Base-by-base conservation (phyloP, 768 basidiomycete genomes). In the Psilocybe azurescens region DNA sequence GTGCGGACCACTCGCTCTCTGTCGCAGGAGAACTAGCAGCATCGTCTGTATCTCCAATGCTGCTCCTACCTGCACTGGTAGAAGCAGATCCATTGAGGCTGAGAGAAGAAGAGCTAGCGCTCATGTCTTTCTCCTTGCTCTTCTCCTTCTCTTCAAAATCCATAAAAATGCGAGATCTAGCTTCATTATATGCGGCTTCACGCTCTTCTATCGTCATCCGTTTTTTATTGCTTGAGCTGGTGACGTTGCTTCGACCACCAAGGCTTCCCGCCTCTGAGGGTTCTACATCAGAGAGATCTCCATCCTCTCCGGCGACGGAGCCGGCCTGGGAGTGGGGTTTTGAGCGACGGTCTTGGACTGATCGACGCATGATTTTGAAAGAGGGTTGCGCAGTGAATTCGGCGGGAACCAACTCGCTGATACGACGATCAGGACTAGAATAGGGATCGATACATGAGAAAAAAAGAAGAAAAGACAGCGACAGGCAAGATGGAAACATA, bases 141-240 rank as follows among this genome's bases (percentile, higher is more conserved):
- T 88, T 87, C 59, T 84, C 85, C 71, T 87, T 88, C 68, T 91
- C 90, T 71, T 91, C 83, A 66, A 93, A 92, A 65, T 77, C 89
- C 86, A 91, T 89, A 77, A 95, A 95, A 66, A 95, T 95, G 59
- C 93, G 85, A 39, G 87, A 89, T 50, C 94, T 86, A 30, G 93
- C 93, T 74, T 92, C 88, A 56, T 91, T 90, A 67, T 95, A 95
- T n/a, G 92, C 94, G 0, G 91, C 94, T 70, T 91, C 92, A 33
- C 93, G 89, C 73, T 95, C 89, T 69, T 91, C 90, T 24, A 95
- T 88, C 2, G 94, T 94, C 79, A 87, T 86, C 32, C 83, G 83
- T 70, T 90, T 88, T 78, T 89, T 92, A 68, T 75, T 83, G 63
- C 83, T 84, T 54, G 84, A 79, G 52, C 83, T 84, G 3, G 87